A percentile compares a stretch with the other conserved stretches of the same genome.
Conservation (phyloP, 345 rosid genomes). For the Noccaea bulbosa region DNA sequence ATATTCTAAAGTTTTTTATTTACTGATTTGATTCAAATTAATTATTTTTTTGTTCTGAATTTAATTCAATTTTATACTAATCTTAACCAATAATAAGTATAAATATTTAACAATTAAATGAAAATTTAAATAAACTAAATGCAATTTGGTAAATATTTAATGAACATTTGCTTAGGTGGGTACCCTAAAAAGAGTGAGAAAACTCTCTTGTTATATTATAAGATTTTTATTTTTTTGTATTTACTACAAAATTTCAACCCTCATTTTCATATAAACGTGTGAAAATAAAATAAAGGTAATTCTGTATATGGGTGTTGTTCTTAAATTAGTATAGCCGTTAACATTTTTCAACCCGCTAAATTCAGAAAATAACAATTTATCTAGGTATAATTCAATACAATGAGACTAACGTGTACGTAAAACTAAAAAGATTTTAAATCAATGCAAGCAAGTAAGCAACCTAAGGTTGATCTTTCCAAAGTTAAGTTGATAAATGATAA, state of each 20-base stretch:
- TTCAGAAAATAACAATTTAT: background rate
- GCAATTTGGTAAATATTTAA: no score
- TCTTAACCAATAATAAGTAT: no score
- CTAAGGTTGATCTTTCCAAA: background rate
- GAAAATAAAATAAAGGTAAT: background rate
- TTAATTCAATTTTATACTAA: no score
- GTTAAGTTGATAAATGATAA: conserved; percentile 12
- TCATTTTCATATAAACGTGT: background rate
- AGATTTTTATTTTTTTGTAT: no score
- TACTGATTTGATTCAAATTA: no score
- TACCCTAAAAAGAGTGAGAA: no score
- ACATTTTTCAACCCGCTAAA: background rate
- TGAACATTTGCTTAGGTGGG: no score
- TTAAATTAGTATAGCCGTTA: conserved; percentile 8
- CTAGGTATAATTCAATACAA: background rate
- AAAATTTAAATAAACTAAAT: no score
- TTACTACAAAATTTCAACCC: background rate
- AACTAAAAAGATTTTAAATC: background rate
- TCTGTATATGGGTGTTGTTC: background rate
- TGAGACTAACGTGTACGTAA: conserved; percentile 22
- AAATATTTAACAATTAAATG: no score
- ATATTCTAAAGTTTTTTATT: no score
- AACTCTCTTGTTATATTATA: no score
- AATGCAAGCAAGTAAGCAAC: conserved; percentile 18
- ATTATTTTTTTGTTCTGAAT: no score